A percentile compares a stretch with the other conserved stretches of the same genome.
phyloP scores from a whole-genome alignment of 2,329 filamentous ascomycete species.

The Penicillium frequentans region DNA sequence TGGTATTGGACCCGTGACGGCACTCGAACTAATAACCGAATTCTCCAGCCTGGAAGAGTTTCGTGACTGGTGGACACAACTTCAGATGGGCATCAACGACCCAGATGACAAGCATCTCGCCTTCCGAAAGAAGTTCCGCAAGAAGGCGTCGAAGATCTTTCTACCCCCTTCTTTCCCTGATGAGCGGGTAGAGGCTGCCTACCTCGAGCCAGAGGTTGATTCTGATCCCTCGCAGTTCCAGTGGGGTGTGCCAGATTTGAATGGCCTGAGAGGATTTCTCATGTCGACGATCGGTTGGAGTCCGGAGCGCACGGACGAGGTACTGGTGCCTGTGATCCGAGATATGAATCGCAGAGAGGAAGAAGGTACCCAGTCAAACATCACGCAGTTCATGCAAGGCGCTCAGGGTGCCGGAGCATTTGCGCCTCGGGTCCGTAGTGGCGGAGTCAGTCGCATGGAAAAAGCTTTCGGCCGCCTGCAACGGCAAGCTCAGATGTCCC shows the following conservation, averaged over 20 bases:
- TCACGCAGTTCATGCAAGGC: constrained; percentile 88
- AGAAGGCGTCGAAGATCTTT: constrained; percentile 82
- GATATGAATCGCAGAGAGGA: constrained; percentile 89
- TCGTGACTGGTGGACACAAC: constrained; percentile 79
- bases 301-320: constrained; percentile 88
- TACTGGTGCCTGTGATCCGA: constrained; percentile 88
- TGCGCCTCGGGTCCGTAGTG: constrained; percentile 65
- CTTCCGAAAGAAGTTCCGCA: constrained; percentile 86
- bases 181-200: constrained; percentile 75
- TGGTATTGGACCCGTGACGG: constrained; percentile 90
- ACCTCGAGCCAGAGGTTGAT: constrained; percentile 85
- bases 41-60: constrained; percentile 76
- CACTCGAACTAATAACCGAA: constrained; percentile 89
- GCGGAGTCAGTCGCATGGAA: constrained; percentile 70
- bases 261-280: constrained; percentile 77
- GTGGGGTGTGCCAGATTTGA: constrained; percentile 93
- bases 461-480: constrained; percentile 70
- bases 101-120: constrained; percentile 56
- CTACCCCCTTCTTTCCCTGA: constrained; percentile 79
- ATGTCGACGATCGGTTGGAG: constrained; percentile 93
- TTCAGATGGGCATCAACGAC: constrained; percentile 68
- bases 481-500: constrained; percentile 48
- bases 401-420: constrained; percentile 59
- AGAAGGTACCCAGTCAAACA: constrained; percentile 94
- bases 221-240: constrained; percentile 74